phyloP scores from a whole-genome alignment of 1,139 yeast species.

The Entelexis sorbosivorans region DNA sequence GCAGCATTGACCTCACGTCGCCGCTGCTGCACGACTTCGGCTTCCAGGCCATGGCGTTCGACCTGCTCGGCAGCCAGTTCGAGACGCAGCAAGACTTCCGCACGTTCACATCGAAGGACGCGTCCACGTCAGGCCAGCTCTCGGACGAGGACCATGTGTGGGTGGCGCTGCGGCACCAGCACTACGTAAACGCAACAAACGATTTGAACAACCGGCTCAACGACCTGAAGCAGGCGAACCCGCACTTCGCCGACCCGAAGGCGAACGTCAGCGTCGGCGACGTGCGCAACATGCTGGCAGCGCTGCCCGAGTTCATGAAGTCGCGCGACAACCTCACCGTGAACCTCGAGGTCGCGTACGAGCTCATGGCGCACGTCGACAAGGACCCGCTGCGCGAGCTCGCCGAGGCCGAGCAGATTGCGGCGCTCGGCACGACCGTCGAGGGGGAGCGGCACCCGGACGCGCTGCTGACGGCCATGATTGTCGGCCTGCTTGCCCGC shows the following conservation, averaged over 20 bases:
- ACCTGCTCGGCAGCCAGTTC: conserved; percentile 33
- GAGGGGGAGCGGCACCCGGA: conserved; percentile 43
- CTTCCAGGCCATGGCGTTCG: conserved; percentile 92
- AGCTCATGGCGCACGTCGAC: conserved; percentile 33
- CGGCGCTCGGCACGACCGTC: conserved; percentile 62
- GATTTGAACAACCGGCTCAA: conserved; percentile 49
- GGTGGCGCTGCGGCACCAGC: conserved; percentile 61
- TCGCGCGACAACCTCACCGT: conserved; percentile 32
- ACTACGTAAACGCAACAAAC: conserved; percentile 67
- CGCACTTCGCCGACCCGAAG: conserved; percentile 34
- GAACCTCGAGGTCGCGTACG: conserved; percentile 34
- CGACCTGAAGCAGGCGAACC: conserved; percentile 62
- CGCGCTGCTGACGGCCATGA: conserved; percentile 53
- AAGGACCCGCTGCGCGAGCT: conserved; percentile 27
- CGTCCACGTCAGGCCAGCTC: conserved; percentile 30
- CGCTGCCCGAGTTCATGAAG: conserved; percentile 35
- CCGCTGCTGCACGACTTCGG: conserved; percentile 84
- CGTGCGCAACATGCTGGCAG: conserved; percentile 35
- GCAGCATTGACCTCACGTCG: conserved; percentile 72
- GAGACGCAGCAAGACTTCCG: conserved; percentile 8
- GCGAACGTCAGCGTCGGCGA: conserved; percentile 31
- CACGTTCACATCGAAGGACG: conserved; percentile 5
- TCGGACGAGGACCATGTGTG: conserved; percentile 66
- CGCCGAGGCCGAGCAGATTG: conserved; percentile 43
- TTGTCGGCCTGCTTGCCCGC: conserved; percentile 49